Evolutionary conservation across 2,329 filamentous ascomycete genomes (phyloP), one percentile per base, ranked within the genome.

Genomic region (Chalaropsis thielavioides): DNA sequence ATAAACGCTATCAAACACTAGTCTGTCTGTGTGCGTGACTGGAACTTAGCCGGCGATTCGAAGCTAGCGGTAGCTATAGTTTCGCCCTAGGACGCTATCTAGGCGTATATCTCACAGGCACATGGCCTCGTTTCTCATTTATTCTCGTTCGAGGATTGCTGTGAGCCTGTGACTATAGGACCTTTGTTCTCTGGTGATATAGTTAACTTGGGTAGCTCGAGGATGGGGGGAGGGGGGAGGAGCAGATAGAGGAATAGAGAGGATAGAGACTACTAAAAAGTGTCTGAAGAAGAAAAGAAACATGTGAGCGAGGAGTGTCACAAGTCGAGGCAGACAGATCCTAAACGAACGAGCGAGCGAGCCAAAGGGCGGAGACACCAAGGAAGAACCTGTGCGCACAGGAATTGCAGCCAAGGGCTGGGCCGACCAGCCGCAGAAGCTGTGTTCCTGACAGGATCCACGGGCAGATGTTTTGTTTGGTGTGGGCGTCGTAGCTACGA

Each of bases 361-460:
- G 27, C 51, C 24, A 27, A 27, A 56, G 24, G 51, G 7, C 24
- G 31, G 13, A 10, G 31, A 19, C 3, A 8, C 10, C 22, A 35
- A 31, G 51, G 27, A 10, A 56, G 51, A 56, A 31, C 2, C 17
- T 15, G n/a, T 22, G 24, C 10, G 27, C 22, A 15, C n/a, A 49
- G 22, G 46, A 24, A 19, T 8, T 51, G 22, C 13, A 51, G 46
- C 19, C 46, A 51, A 51, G 46, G 46, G 46, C 46, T 51, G 46
- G 46, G 22, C 46, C 46, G 46, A 51, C 46, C 46, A 51, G 46
- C 22, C 46, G 46, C 46, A 24, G 3, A 51, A 51, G 46, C 11
- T 51, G 46, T 51, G 54, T 58, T 31, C 54, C 54, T 58, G 54
- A 38, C 24, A 58, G 54, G 54, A 58, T 58, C n/a, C 8, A 51